phyloP scores from a whole-genome alignment of 176 grass and related monocot species.

The Secale cereale region DNA sequence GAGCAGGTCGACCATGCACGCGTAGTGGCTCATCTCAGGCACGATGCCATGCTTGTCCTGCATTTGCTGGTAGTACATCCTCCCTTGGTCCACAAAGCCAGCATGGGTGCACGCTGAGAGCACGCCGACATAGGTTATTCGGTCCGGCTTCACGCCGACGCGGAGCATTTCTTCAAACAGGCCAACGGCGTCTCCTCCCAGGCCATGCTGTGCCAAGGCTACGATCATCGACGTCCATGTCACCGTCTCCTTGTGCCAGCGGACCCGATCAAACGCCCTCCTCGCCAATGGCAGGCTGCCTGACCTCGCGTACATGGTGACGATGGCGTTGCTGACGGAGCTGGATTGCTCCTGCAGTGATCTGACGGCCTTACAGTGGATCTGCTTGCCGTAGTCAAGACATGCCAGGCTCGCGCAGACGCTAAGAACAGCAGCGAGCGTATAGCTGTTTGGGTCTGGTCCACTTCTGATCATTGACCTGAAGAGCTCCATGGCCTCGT shows the following conservation, averaged over 20 bases:
- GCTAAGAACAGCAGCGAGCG: constrained; percentile 72
- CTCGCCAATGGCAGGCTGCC: constrained; percentile 59
- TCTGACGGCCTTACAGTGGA: constrained; percentile 76
- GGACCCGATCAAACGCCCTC: constrained; percentile 57
- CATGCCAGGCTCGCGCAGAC: constrained; percentile 57
- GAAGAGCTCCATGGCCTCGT: constrained; percentile 72
- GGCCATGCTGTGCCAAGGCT: constrained; percentile 79
- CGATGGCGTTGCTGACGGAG: constrained; percentile 70
- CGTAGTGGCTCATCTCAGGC: constrained; percentile 77
- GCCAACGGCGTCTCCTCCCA: constrained; percentile 55
- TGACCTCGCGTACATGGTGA: constrained; percentile 74
- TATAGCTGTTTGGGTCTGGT: constrained; percentile 77
- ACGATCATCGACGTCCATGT: constrained; percentile 96
- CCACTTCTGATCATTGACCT: constrained; percentile 62
- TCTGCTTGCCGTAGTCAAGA: constrained; percentile 82
- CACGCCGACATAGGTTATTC: constrained; percentile 71
- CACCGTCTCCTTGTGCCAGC: constrained; percentile 48
- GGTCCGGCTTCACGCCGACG: constrained; percentile 56
- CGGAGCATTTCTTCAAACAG: constrained; percentile 83
- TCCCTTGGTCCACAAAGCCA: constrained; percentile 65
- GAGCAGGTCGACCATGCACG: constrained; percentile 91
- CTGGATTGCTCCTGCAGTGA: constrained; percentile 47
- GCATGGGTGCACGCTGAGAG: constrained; percentile 77
- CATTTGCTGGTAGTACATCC: constrained; percentile 72
- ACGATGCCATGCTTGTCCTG: constrained; percentile 47